Conservation (phyloP, 1,284 basidiomycete species). For the Ustilago esculenta region DNA sequence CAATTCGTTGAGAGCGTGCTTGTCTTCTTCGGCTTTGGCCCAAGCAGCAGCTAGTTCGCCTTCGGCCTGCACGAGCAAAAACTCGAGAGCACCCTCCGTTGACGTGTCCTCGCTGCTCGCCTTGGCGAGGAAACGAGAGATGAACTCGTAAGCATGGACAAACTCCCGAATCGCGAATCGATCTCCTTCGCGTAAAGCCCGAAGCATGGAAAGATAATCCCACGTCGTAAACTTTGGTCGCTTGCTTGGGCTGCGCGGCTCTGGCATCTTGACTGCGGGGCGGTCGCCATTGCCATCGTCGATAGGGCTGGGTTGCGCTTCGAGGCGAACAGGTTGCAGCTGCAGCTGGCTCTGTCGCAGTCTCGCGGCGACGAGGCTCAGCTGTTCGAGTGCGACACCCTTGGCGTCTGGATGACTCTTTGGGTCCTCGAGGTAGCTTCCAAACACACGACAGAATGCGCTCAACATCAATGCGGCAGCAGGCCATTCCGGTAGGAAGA, state of each 20-base stretch:
- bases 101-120: constrained; percentile 44
- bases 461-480: constrained; percentile 78
- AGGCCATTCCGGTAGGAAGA: constrained; percentile 97
- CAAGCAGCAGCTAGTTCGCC: constrained; percentile 50
- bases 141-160: constrained; percentile 73
- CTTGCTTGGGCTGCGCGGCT: constrained; percentile 8
- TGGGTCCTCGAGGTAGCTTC: constrained; percentile 74
- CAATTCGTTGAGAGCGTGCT: constrained; percentile 7
- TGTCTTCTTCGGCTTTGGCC: constrained; percentile 25
- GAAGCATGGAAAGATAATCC: constrained; percentile 43
- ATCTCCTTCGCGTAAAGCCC: constrained; percentile 65
- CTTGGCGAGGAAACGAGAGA: constrained; percentile 75
- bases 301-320: not conserved
- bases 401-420: constrained; percentile 73
- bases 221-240: constrained; percentile 15
- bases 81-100: constrained; percentile 44
- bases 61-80: constrained; percentile 51
- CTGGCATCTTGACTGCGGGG: not conserved
- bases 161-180: constrained; percentile 73
- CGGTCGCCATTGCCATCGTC: not conserved
- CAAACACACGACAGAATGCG: constrained; percentile 54
- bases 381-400: constrained; percentile 87
- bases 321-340: constrained; percentile 6
- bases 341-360: constrained; percentile 70
- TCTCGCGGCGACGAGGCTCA: constrained; percentile 87